phyloP scores from a whole-genome alignment of 1,284 basidiomycete genomes.

The Hortiboletus rubellus region DNA sequence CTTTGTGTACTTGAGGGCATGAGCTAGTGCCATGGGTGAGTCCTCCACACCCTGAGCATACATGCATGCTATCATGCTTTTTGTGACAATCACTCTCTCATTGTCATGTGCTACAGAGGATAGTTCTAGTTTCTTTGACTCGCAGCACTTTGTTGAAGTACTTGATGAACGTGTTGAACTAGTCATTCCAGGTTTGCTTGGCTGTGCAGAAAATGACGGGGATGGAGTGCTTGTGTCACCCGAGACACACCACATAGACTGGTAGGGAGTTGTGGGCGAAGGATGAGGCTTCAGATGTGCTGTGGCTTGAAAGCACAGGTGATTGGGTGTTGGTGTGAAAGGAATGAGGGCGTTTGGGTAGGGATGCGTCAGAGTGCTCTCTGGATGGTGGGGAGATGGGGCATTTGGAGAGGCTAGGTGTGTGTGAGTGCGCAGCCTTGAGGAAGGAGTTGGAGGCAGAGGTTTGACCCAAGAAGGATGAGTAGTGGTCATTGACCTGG shows the following conservation, averaged over 20 bases:
- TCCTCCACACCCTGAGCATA: neutral
- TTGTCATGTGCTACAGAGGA: neutral
- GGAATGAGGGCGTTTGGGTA: too few relatives aligned
- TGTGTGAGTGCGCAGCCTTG: too few relatives aligned
- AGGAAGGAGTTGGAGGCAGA: accelerated
- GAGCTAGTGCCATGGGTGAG: neutral
- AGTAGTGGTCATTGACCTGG: too few relatives aligned
- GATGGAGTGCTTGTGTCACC: neutral
- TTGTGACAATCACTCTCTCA: neutral
- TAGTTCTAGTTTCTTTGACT: accelerated
- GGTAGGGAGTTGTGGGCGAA: neutral
- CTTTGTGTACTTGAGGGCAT: neutral
- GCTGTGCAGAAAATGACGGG: neutral
- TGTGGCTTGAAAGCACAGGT: too few relatives aligned
- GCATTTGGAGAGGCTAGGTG: too few relatives aligned
- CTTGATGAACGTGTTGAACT: neutral
- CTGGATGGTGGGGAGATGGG: too few relatives aligned
- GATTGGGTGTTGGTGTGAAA: too few relatives aligned
- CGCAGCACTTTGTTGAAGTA: neutral
- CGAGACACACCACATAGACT: neutral
- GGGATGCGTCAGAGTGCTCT: too few relatives aligned
- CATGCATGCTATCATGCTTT: neutral
- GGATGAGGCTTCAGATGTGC: too few relatives aligned
- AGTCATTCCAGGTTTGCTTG: neutral
- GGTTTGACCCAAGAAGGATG: too few relatives aligned